Evolutionary conservation across 306 rosid genomes (phyloP).

Genomic region (Rosa multiflora): DNA sequence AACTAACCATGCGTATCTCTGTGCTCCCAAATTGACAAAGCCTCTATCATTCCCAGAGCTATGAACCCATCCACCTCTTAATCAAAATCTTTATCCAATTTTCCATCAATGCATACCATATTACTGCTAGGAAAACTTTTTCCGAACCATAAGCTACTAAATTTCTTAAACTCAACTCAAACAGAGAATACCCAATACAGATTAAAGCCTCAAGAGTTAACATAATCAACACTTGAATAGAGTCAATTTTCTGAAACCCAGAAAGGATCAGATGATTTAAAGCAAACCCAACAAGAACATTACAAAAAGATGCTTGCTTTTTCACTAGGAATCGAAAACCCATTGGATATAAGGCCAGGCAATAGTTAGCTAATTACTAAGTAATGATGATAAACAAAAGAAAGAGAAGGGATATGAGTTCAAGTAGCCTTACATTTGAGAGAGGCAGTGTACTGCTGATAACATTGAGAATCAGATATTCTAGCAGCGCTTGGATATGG

Average conservation of each 20-base stretch:
- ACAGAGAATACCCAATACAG: background rate
- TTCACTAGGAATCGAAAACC: background rate
- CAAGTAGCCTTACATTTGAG: slow-evolving; percentile 55
- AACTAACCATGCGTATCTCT: background rate
- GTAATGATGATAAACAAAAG: background rate
- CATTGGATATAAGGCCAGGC: background rate
- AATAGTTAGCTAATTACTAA: background rate
- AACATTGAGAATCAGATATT: slow-evolving; percentile 82
- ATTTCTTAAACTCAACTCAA: background rate
- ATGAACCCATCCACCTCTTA: background rate
- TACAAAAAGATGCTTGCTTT: background rate
- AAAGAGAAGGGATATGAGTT: background rate
- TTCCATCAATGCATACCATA: background rate
- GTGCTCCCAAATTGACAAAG: background rate
- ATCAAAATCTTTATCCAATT: background rate
- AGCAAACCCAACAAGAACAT: slow-evolving; percentile 3
- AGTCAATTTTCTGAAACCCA: background rate
- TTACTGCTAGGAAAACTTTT: background rate
- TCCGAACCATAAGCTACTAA: background rate
- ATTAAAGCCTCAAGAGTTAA: background rate
- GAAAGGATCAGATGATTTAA: background rate
- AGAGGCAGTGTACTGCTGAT: slow-evolving; percentile 83
- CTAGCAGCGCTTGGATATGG: slow-evolving; percentile 70
- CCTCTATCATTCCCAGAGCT: background rate
- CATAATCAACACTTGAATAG: background rate